A percentile compares a stretch with the other conserved stretches of the same genome.
phyloP scores from a whole-genome alignment of 2,329 filamentous ascomycete genomes.

The Monilinia aucupariae region DNA sequence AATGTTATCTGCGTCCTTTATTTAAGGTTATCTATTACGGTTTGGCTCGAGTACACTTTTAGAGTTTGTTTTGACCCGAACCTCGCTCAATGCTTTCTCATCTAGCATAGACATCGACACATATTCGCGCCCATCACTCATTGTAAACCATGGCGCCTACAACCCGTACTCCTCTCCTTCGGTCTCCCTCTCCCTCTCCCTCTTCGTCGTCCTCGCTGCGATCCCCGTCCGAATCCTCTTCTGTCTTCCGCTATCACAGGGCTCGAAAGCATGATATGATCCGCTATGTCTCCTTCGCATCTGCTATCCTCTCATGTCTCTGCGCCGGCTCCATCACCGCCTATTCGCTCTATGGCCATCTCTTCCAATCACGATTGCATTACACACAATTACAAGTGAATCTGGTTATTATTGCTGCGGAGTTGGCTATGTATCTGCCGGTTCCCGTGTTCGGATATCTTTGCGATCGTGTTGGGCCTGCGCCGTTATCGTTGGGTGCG shows the following conservation, averaged over 20 bases:
- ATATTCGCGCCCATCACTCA: not conserved
- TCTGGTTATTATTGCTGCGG: conserved; percentile 77
- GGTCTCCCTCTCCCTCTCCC: conserved; percentile 3
- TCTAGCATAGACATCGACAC: not conserved
- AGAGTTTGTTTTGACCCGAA: not conserved
- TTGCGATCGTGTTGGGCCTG: conserved; percentile 82
- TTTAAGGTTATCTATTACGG: too few species aligned
- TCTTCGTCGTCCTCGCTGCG: conserved; percentile 6
- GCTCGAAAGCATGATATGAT: conserved; percentile 25
- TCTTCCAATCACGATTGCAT: conserved; percentile 78
- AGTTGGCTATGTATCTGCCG: conserved; percentile 85
- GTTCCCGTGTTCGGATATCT: conserved; percentile 85
- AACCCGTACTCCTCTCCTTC: conserved; percentile 7
- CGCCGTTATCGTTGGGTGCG: conserved; percentile 67
- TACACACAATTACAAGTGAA: conserved; percentile 94
- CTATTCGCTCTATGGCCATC: conserved; percentile 88
- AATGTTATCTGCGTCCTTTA: too few species aligned
- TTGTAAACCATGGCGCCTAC: conserved; percentile 11
- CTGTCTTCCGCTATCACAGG: conserved; percentile 3
- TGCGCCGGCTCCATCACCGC: conserved; percentile 89
- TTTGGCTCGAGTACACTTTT: not conserved
- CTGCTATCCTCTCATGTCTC: conserved; percentile 54
- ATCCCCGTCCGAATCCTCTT: conserved; percentile 4
- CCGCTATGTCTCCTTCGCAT: conserved; percentile 45
- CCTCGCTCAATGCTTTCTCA: not conserved